Evolutionary conservation across 2,329 filamentous ascomycete genomes (phyloP), one percentile per base, ranked within the genome.

Genomic region (Fusarium globosum): DNA sequence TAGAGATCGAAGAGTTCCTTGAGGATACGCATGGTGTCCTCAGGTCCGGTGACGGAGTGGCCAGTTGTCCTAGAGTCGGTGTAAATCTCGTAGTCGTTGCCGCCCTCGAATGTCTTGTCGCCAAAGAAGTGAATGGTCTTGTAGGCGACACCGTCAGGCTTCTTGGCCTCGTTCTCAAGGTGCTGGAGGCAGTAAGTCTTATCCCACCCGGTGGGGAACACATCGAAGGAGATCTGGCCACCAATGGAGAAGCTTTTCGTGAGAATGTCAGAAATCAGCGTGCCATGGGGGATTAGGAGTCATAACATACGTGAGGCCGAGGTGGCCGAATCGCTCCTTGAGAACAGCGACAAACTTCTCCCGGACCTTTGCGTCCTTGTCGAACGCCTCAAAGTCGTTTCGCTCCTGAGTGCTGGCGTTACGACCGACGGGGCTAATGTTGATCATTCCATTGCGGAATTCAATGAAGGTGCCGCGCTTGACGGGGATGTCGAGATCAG

Each of bases 121-220:
- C 96, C 96, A 79, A 98, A 99, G 89, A 98, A 98, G 87, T 98
- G 96, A 77, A 98, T 93, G 49, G 90, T 96, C 76, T 90, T 94
- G 87, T 96, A 98, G 30, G 91, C 85, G 72, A 97, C 86, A 71
- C 92, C 92, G 79, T 90, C 91, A 45, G 88, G 86, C 81, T 88
- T 87, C 85, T 88, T 85, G 73, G 92, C 91, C 83, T 98, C 95
- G 73, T 88, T 88, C 85, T 96, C 94, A 71, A 98, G 87, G 84
- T 98, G 95, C 78, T 90, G 87, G 76, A 98, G 88, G 86, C 95
- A 98, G 88, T 97, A 99, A 15, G 94, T 97, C 91, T 98, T 99
- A 86, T 99, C 96, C 96, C 96, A 99, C 80, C 96, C 96, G 6
- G 87, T 90, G 73, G 96, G 96, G 89, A 99, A 99, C 79, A 98